These are phyloP conservation scores for Rhynchosporium graminicola DNA, from an alignment of 2,329 filamentous ascomycete genomes.

Conservation along the genomic window DNA sequence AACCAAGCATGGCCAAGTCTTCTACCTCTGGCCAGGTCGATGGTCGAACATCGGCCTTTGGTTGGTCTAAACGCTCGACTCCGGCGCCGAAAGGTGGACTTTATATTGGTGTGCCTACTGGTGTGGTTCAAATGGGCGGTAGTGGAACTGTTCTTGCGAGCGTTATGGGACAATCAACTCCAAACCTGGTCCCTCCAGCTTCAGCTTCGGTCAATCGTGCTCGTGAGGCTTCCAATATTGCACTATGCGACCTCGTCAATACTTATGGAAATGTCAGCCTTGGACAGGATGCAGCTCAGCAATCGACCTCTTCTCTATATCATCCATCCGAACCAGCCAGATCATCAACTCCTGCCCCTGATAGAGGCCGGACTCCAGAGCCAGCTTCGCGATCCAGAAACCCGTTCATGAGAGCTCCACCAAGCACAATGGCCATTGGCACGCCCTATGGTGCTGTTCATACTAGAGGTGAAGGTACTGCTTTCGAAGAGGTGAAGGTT, in stretches of 20 bases:
- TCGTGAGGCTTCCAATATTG: background rate
- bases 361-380: background rate
- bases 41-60: background rate
- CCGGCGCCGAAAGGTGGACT: background rate
- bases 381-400: background rate
- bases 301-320: background rate
- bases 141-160: background rate
- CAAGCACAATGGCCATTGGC: background rate
- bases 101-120: background rate
- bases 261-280: background rate
- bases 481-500: constrained; percentile 3
- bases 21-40: constrained; percentile 5
- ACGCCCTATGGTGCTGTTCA: background rate
- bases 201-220: background rate
- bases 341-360: background rate
- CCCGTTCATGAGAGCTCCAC: background rate
- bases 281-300: background rate
- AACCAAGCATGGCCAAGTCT: background rate
- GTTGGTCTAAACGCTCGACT: constrained; percentile 2
- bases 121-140: background rate
- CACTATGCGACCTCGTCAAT: background rate
- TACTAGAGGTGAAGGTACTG: background rate
- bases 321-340: background rate
- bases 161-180: background rate
- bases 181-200: background rate